phyloP scores from a whole-genome alignment of 2,329 filamentous ascomycete genomes.

The Penicillium sp. region DNA sequence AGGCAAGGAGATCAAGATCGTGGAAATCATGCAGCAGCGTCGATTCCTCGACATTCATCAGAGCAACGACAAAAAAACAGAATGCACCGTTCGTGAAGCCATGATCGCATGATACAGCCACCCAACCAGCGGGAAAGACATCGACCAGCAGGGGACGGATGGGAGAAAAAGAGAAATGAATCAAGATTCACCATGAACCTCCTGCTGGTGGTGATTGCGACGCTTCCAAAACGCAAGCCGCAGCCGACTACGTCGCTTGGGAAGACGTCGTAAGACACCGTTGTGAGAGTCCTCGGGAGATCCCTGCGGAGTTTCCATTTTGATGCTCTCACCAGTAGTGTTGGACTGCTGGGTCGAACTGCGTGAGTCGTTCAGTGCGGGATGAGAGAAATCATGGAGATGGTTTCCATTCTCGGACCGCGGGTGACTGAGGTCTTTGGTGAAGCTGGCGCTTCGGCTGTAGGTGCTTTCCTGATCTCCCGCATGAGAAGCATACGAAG shows the following conservation, averaged over 20 bases:
- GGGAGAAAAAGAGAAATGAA: slow-evolving; percentile 4
- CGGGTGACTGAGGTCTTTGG: slow-evolving; percentile 19
- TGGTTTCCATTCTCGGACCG: slow-evolving; percentile 32
- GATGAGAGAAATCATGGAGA: slow-evolving; percentile 30
- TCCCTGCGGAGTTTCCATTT: slow-evolving; percentile 31
- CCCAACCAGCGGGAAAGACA: slow-evolving; percentile 15
- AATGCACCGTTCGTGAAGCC: slow-evolving; percentile 36
- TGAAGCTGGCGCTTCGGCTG: slow-evolving; percentile 34
- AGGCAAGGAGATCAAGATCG: slow-evolving; percentile 29
- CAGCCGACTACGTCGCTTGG: slow-evolving; percentile 47
- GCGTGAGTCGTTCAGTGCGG: slow-evolving; percentile 32
- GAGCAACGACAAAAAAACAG: slow-evolving; percentile 15
- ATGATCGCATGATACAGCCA: slow-evolving; percentile 32
- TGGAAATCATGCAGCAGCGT: slow-evolving; percentile 40
- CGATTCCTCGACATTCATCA: slow-evolving; percentile 35
- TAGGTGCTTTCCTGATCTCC: slow-evolving; percentile 32
- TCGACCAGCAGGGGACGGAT: slow-evolving; percentile 16
- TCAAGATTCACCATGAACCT: slow-evolving; percentile 44
- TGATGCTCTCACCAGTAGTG: slow-evolving; percentile 36
- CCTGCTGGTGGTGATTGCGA: slow-evolving; percentile 40
- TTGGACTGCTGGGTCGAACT: slow-evolving; percentile 40
- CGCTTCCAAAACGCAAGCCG: slow-evolving; percentile 52
- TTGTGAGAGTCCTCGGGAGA: slow-evolving; percentile 29
- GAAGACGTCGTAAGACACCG: slow-evolving; percentile 37
- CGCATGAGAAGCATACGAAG: slow-evolving; percentile 34